Percentiles rank a stretch among this genome's conserved stretches.
These are phyloP conservation scores for Phaeosphaeriaceae sp. DNA, from an alignment of 2,329 filamentous ascomycete genomes.

Conservation along the genomic window DNA sequence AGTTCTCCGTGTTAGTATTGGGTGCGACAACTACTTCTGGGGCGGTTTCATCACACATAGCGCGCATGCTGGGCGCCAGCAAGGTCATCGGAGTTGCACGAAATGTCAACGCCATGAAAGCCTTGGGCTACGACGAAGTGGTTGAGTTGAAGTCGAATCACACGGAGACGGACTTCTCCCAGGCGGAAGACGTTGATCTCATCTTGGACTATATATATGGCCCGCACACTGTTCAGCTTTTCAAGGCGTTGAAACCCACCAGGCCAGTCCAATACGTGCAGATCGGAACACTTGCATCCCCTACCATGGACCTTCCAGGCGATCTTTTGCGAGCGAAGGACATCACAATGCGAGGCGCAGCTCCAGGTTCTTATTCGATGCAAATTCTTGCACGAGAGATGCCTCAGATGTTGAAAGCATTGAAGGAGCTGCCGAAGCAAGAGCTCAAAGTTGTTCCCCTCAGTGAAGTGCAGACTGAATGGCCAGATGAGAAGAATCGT, in stretches of 20 bases:
- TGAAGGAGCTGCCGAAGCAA: not conserved
- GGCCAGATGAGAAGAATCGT: not conserved
- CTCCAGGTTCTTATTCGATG: not conserved
- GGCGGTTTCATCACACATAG: not conserved
- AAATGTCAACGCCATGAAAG: not conserved
- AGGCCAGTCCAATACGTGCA: not conserved
- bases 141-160: not conserved
- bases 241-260: not conserved
- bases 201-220: not conserved
- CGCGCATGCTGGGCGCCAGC: not conserved
- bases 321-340: not conserved
- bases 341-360: not conserved
- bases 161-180: not conserved
- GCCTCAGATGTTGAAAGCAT: not conserved
- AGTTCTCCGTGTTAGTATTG: not conserved
- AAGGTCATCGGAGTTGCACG: not conserved
- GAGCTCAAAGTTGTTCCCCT: not conserved
- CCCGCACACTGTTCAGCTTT: not conserved
- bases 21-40: not conserved
- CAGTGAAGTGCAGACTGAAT: not conserved
- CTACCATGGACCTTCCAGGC: not conserved
- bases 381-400: not conserved
- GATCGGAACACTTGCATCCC: not conserved
- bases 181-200: not conserved
- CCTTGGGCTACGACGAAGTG: not conserved